A percentile compares a stretch with the other conserved stretches of the same genome.
Evolutionary conservation across 805 yeast genomes (phyloP).

Genomic region (Starmerella ratchasimensis): DNA sequence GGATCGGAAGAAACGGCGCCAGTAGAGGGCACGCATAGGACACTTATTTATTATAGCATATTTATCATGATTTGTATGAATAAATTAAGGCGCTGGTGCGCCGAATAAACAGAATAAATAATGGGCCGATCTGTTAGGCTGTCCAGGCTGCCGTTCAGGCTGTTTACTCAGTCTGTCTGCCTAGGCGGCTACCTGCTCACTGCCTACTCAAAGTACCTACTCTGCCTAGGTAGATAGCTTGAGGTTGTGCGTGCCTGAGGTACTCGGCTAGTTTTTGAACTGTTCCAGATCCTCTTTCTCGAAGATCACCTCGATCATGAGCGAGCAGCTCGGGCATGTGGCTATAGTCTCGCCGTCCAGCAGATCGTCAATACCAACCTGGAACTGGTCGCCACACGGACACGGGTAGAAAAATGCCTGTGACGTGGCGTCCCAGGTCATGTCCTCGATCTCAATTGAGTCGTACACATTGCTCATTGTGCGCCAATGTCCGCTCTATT

Average conservation of each 20-base stretch:
- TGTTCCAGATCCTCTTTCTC: conserved; percentile 37
- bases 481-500: too few relatives aligned
- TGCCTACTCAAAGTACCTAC: too few relatives aligned
- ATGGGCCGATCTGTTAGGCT: too few relatives aligned
- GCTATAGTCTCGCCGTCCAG: conserved; percentile 79
- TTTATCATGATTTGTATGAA: too few relatives aligned
- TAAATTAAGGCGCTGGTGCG: too few relatives aligned
- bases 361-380: conserved; percentile 71
- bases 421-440: conserved; percentile 73
- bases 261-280: conserved; percentile 6
- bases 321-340: conserved; percentile 89
- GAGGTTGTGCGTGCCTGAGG: background rate
- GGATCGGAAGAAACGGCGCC: conserved; percentile 2
- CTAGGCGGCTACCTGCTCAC: too few relatives aligned
- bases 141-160: too few relatives aligned
- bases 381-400: conserved; percentile 95
- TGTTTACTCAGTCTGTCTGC: background rate
- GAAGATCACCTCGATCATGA: conserved; percentile 83
- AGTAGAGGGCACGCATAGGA: too few relatives aligned
- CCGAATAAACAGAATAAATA: background rate
- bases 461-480: conserved; percentile 40
- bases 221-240: background rate
- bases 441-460: conserved; percentile 93
- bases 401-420: conserved; percentile 87
- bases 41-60: too few relatives aligned